Base-by-base conservation (phyloP, 2,329 filamentous ascomycete species). In the Macrophomina pseudophaseolina region DNA sequence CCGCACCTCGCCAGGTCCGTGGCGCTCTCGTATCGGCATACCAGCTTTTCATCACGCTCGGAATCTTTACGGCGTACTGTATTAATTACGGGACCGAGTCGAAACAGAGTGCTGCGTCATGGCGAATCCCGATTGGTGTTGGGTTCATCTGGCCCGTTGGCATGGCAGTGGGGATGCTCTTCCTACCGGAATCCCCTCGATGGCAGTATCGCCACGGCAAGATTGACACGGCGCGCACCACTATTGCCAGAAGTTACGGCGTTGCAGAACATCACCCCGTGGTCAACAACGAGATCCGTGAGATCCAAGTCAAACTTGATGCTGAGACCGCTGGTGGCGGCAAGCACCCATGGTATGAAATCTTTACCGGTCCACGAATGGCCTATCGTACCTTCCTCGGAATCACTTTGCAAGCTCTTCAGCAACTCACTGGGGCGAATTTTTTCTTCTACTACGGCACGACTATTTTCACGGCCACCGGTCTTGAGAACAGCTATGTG, bases 361-460 rank as follows among this genome's bases (percentile, higher is more conserved):
- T 88, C 71, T 83, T 93, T 70, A 84, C 85, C 66, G 82, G 84
- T 69, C 89, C 88, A 71, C 88, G 88, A 69, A 93, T 91, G 83
- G 71, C 86, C 5, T 88, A 91, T 75, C 84, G 89, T 32, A 89
- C 87, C 0, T 54, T 87, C 0, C 81, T 91, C 0, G 89, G 89
- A 46, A 84, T 91, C 42, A 74, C 81, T 3, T 83, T 94, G 23
- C 92, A 95, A 75, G 90, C 90, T 78, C 86, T 94, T 12, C 92
- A 95, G 75, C 92, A 95, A 75, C 84, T 94, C 11, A 91, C 78
- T 32, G 80, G 80, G 71, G 78, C 81, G 69, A 81, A 76, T 68
- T 80, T 80, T 70, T 80, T 80, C 70, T 80, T 80, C 71, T 80
- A 81, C 73, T 79, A 79, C 48, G 77, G 78, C 46, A 67, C 64